Base-by-base conservation (phyloP, 768 basidiomycete species). In the Suillus placidus region DNA sequence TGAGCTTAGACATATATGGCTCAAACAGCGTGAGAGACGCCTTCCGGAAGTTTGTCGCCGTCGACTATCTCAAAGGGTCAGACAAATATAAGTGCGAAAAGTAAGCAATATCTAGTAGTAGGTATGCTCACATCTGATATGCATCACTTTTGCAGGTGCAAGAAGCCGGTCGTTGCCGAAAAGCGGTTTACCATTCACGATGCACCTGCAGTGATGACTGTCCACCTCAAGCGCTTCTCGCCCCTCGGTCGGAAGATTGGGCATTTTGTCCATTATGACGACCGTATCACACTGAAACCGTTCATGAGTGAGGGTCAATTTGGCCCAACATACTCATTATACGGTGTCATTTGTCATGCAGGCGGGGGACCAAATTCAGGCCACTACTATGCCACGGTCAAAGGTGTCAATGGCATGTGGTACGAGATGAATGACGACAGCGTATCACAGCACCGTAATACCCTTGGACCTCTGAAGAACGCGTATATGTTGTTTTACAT, bases 51-150 rank as follows among this genome's bases (percentile, higher is more conserved):
- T 97, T 97, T 71, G 87, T 92, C 43, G 88, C 87, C 9, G 80
- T 91, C 56, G 97, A 99, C 73, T 82, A 85, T 67, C 77, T 99
- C 67, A 92, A 88, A 67, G 97, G 97, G 0, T 87, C 89, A 7
- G 94, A 99, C 82, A 96, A 96, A 80, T 99, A 99, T 78, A 94
- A 96, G 75, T 99, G 97, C 78, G 97, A 99, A 79, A 98, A 94
- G 95, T 97, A 74, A 71, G 92, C 84, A n/a, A 16, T 55, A 61
- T 54, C 51, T 32, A 40, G 55, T 52, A 54, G 12, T 45, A 49
- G 30, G 35, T 8, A 18, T 23, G 30, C 34, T 72, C 13, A 74
- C 51, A 23, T n/a, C 54, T 67, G 43, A 66, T 35, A 47, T 45
- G 34, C 13, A 64, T 40, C 23, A 64, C 34, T 16, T 34, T 42